Conservation (phyloP, 345 rosid species). For the thale cress (Arabidopsis thaliana) region TAIR10.1 NC_003076.8:6560001-6560500, state of each 20-base stretch:
- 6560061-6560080: constrained; percentile 96
- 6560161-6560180: constrained; percentile 7
- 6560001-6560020: constrained; percentile 77
- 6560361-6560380: constrained; percentile 4
- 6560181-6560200: constrained; percentile 7
- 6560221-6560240: constrained; percentile 2
- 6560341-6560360: neutral
- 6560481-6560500: constrained; percentile 82
- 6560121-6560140: constrained; percentile 97
- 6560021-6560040: constrained; percentile 90
- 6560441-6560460: constrained; percentile 52
- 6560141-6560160: constrained; percentile 54
- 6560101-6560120: constrained; percentile 80
- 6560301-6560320: constrained; percentile 12
- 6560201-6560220: neutral
- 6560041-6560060: constrained; percentile 92
- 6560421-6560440: constrained; percentile 70
- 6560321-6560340: constrained; percentile 7
- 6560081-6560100: constrained; percentile 91
- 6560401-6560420: constrained; percentile 76
- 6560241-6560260: neutral
- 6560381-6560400: neutral
- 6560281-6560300: neutral
- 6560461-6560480: constrained; percentile 94
- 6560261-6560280: constrained; percentile 9